Percentiles rank a stretch among this genome's conserved stretches.
Conservation (phyloP, 331 rosid genomes). For the Dryas integrifolia region DNA sequence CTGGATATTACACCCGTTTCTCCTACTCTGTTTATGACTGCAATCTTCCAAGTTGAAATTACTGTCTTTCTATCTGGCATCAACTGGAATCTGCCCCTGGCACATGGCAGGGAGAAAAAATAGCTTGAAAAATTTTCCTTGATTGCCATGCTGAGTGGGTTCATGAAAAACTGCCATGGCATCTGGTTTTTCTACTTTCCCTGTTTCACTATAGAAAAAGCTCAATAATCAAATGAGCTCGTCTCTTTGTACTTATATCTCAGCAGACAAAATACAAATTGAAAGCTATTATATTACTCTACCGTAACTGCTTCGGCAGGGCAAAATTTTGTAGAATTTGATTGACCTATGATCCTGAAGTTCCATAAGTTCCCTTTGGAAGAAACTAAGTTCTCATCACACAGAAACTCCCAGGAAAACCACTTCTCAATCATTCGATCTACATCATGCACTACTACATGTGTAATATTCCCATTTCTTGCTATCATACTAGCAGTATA, state of each 20-base stretch:
- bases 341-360: conserved; percentile 55
- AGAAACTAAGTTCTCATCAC: conserved; percentile 75
- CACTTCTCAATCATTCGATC: conserved; percentile 81
- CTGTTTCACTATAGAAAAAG: not conserved
- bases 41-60: not conserved
- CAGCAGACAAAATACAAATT: not conserved
- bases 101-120: not conserved
- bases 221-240: not conserved
- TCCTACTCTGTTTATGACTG: not conserved
- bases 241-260: conserved; percentile 5
- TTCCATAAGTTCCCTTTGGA: conserved; percentile 81
- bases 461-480: conserved; percentile 54
- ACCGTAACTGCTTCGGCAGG: conserved; percentile 24
- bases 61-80: not conserved
- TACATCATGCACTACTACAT: conserved; percentile 69
- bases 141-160: not conserved
- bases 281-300: conserved; percentile 24
- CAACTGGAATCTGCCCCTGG: not conserved
- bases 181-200: not conserved
- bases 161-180: not conserved
- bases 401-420: conserved; percentile 92
- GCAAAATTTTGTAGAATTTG: conserved; percentile 63
- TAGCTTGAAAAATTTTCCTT: too few relatives aligned
- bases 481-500: conserved; percentile 72
- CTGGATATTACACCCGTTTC: too few relatives aligned